Conservation (phyloP, 345 rosid genomes). For the Citrus sinensis region DVS_A1.0 CM039167.1:7746501-7747000, state of each 20-base stretch:
- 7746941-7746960: constrained; percentile 37
- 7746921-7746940: not conserved
- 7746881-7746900: not conserved
- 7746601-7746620: not conserved
- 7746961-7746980: constrained; percentile 66
- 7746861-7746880: not conserved
- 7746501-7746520: too few species aligned
- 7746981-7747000: constrained; percentile 75
- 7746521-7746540: too few species aligned
- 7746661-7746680: too few species aligned
- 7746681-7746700: not conserved
- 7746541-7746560: not conserved
- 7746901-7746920: not conserved
- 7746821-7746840: not conserved
- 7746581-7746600: not conserved
- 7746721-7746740: too few species aligned
- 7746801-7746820: not conserved
- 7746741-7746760: not conserved
- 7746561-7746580: not conserved
- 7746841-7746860: not conserved
- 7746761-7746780: not conserved
- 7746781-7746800: not conserved
- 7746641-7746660: too few species aligned
- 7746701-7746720: not conserved
- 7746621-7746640: not conserved